Evolutionary conservation across 1,139 yeast genomes (phyloP).

Genomic region (Candida pseudoviswanathii): DNA sequence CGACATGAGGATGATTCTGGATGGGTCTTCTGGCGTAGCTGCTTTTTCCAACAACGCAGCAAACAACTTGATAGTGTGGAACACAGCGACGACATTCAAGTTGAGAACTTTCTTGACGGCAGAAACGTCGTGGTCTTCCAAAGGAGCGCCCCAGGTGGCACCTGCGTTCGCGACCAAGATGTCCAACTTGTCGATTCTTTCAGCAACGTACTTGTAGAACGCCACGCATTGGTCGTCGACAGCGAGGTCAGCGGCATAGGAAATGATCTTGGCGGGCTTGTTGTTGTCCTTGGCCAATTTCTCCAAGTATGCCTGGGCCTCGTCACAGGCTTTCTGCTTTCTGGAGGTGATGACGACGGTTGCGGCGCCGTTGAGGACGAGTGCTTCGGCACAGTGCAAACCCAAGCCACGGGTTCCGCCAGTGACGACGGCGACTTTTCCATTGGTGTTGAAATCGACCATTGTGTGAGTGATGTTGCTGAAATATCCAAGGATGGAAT

Average conservation of each 20-base stretch:
- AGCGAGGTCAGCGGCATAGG: slow-evolving; percentile 66
- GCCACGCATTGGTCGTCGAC: slow-evolving; percentile 50
- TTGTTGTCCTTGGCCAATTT: slow-evolving; percentile 45
- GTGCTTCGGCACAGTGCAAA: slow-evolving; percentile 65
- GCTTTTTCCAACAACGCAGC: slow-evolving; percentile 57
- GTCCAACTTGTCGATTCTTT: slow-evolving; percentile 51
- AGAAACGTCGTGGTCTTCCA: slow-evolving; percentile 60
- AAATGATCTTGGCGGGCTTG: slow-evolving; percentile 45
- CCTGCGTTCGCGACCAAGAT: slow-evolving; percentile 80
- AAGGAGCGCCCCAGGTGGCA: slow-evolving; percentile 75
- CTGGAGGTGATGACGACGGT: slow-evolving; percentile 69
- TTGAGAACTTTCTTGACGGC: slow-evolving; percentile 68
- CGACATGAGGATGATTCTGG: slow-evolving; percentile 68
- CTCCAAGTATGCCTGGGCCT: slow-evolving; percentile 56
- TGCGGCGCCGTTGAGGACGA: slow-evolving; percentile 64
- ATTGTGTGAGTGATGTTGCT: slow-evolving; percentile 17
- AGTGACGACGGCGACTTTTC: slow-evolving; percentile 72
- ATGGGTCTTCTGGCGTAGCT: slow-evolving; percentile 61
- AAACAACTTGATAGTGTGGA: slow-evolving; percentile 64
- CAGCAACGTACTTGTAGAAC: slow-evolving; percentile 46
- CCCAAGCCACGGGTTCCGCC: slow-evolving; percentile 84
- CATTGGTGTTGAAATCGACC: slow-evolving; percentile 55
- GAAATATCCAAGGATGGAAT: too few relatives aligned
- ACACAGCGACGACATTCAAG: slow-evolving; percentile 73
- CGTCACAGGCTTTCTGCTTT: slow-evolving; percentile 63